phyloP scores from a whole-genome alignment of 257 asterid species.

The Thymus quinquecostatus region DNA sequence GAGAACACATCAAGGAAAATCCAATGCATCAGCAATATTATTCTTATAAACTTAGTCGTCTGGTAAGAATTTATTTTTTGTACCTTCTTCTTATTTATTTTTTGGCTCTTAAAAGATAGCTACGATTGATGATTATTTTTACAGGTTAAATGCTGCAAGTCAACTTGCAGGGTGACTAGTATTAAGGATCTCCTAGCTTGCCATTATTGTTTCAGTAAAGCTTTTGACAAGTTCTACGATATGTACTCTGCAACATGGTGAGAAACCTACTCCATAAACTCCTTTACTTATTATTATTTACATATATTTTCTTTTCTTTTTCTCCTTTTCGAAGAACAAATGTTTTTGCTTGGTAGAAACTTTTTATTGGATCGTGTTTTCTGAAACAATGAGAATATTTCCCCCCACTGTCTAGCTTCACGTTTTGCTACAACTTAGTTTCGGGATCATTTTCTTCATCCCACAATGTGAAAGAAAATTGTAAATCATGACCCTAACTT shows the following conservation, averaged over 20 bases:
- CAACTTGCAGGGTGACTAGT: slow-evolving; percentile 72
- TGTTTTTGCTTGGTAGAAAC: neutral
- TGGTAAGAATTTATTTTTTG: slow-evolving; percentile 47
- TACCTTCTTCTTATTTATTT: neutral
- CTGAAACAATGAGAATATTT: neutral
- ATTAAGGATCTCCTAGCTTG: slow-evolving; percentile 80
- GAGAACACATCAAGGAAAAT: slow-evolving; percentile 56
- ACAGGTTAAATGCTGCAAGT: slow-evolving; percentile 88
- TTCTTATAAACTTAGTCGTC: slow-evolving; percentile 72
- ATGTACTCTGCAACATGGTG: slow-evolving; percentile 86
- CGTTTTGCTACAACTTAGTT: neutral
- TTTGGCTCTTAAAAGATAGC: slow-evolving; percentile 10
- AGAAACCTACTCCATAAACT: slow-evolving; percentile 22
- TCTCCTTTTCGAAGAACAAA: neutral
- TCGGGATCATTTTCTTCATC: neutral
- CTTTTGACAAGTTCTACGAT: slow-evolving; percentile 86
- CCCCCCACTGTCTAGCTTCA: neutral
- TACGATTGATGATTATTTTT: slow-evolving; percentile 1
- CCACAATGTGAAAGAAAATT: neutral
- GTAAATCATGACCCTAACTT: neutral
- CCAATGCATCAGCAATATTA: slow-evolving; percentile 72
- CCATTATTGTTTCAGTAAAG: slow-evolving; percentile 75
- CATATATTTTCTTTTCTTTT: too few species aligned
- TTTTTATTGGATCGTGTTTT: neutral
- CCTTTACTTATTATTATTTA: neutral